Evolutionary conservation across 768 basidiomycete species (phyloP), one percentile per base, ranked within the genome.

Genomic region (Pholiota microspora): DNA sequence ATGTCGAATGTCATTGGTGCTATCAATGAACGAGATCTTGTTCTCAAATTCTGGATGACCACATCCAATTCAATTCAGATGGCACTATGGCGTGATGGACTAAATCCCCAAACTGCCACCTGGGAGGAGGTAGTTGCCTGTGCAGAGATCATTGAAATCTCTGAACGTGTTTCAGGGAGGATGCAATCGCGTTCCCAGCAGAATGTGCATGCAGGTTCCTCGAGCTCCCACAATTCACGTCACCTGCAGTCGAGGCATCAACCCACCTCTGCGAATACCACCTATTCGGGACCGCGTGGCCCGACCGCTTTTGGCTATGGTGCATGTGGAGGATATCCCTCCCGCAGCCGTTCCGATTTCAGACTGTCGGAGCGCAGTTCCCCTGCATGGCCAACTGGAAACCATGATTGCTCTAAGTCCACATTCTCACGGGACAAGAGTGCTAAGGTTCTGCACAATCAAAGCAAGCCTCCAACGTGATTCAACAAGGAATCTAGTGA

Each of bases 31-130:
- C 54, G 59, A 0, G 69, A 74, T 3, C 51, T 64, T 15, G 69
- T 75, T 0, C 57, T 67, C 24, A 64, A 67, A 34, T 59, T 80
- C 0, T 80, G 73, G 73, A 59, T 66, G 10, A 72, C 76, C 0
- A 45, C 72, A 0, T 45, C 54, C 0, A 13, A 36, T 0, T 29
- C 55, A 7, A 69, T 75, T 2, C 70, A 71, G 29, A 47, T 57
- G 4, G 57, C 64, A 7, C 55, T 76, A 0, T 71, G 68, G 65
- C 55, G 60, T 24, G 60, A 69, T 2, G 54, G 66, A 2, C 57
- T 71, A 0, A 69, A 69, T 16, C 71, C 71, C 0, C 67, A 73
- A 4, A 46, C 53, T 0, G 68, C 70, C 0, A 47, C 45, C 0
- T 72, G 67, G 60, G 51, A 66, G 0, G 59, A 68, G 4, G 67